Conservation (phyloP, 2,329 filamentous ascomycete genomes). For the Pestalotiopsis sp. region DNA sequence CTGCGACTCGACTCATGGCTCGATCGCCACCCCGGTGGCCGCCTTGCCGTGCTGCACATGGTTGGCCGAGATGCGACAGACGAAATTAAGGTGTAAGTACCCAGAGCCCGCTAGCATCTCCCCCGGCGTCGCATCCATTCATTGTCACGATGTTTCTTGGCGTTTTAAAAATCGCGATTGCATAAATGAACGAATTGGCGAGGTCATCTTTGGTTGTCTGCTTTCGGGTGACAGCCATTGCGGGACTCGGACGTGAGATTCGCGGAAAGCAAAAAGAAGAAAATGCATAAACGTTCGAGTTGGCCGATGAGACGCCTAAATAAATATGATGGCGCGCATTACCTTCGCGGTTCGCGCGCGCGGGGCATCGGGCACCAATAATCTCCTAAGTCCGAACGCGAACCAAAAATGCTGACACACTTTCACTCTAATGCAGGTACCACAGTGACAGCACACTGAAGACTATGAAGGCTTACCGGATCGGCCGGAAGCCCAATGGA, state of each 20-base stretch:
- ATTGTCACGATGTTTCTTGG: background rate
- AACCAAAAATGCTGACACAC: conserved; percentile 23
- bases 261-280: background rate
- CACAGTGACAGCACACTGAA: conserved; percentile 53
- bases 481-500: conserved; percentile 54
- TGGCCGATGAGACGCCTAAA: background rate
- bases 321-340: conserved; percentile 4
- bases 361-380: background rate
- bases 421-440: conserved; percentile 44
- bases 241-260: background rate
- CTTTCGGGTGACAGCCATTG: background rate
- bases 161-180: background rate
- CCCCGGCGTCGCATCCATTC: background rate
- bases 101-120: background rate
- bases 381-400: conserved; percentile 3
- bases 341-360: background rate
- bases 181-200: background rate
- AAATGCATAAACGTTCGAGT: background rate
- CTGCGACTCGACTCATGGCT: conserved; percentile 60
- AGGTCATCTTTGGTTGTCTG: background rate
- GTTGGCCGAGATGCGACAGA: conserved; percentile 59
- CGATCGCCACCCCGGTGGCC: conserved; percentile 58
- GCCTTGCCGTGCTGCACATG: conserved; percentile 61
- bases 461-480: conserved; percentile 60
- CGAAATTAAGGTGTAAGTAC: conserved; percentile 57